These are phyloP conservation scores for Moesziomyces parantarcticus DNA, from an alignment of 1,284 basidiomycete genomes.

Conservation along the genomic window DNA sequence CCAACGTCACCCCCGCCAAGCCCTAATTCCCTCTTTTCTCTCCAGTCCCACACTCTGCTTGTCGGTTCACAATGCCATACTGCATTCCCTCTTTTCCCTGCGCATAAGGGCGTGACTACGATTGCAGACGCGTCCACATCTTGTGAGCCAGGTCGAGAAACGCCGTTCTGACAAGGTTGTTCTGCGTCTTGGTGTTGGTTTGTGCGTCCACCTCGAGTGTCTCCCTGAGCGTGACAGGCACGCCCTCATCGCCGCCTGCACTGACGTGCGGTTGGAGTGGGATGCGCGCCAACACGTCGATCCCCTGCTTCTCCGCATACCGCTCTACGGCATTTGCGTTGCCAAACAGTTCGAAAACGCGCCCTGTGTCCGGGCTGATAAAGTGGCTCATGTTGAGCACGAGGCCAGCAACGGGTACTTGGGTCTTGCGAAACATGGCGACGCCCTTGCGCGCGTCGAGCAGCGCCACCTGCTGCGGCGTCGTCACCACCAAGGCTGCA, in stretches of 20 bases:
- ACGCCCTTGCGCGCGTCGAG: constrained; percentile 93
- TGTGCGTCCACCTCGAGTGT: constrained; percentile 47
- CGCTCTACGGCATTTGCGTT: constrained; percentile 75
- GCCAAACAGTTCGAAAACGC: constrained; percentile 83
- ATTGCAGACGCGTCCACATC: constrained; percentile 30
- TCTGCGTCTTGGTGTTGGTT: neutral
- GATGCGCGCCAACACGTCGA: constrained; percentile 83
- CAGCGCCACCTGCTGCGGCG: constrained; percentile 93
- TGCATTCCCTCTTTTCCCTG: too few species aligned
- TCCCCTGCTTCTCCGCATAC: constrained; percentile 75
- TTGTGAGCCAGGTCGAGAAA: constrained; percentile 48
- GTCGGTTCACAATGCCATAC: too few species aligned
- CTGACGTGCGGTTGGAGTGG: constrained; percentile 85
- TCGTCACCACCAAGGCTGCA: constrained; percentile 76
- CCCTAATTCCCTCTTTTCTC: constrained; percentile 1
- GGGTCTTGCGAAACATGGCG: constrained; percentile 89
- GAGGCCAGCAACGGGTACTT: constrained; percentile 86
- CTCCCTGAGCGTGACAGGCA: constrained; percentile 70
- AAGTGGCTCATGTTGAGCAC: constrained; percentile 92
- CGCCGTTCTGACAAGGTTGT: constrained; percentile 19
- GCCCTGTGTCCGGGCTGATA: constrained; percentile 80
- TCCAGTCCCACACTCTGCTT: too few species aligned
- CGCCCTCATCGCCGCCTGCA: constrained; percentile 78
- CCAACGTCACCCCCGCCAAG: constrained; percentile 38
- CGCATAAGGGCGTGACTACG: too few species aligned